Conservation (phyloP, 108 stramenopile species). For the Nitzschia palea region DNA sequence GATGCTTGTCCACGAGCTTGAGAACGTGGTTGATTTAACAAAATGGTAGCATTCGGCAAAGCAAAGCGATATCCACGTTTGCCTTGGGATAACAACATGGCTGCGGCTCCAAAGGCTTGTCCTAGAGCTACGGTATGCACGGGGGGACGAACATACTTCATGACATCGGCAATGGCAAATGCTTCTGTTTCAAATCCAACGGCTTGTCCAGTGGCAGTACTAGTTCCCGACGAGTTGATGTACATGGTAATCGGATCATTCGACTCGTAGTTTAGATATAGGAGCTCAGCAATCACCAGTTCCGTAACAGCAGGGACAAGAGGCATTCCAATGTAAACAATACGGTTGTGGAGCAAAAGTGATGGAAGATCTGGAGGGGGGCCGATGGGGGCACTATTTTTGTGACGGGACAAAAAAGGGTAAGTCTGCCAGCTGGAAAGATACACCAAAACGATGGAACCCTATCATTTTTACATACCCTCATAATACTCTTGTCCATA, state of each 20-base stretch:
- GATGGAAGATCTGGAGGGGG: slow-evolving; percentile 99
- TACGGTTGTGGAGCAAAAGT: slow-evolving; percentile 95
- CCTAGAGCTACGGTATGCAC: slow-evolving; percentile 97
- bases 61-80: slow-evolving; percentile 89
- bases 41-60: slow-evolving; percentile 95
- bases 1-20: slow-evolving; percentile 94
- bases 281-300: slow-evolving; percentile 93
- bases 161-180: slow-evolving; percentile 97
- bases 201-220: slow-evolving; percentile 84
- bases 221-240: slow-evolving; percentile 95
- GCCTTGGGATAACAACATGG: slow-evolving; percentile 94
- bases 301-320: slow-evolving; percentile 96
- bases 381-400: slow-evolving; percentile 36
- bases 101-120: slow-evolving; percentile 95
- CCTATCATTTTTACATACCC: too few species aligned
- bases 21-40: slow-evolving; percentile 93
- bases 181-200: slow-evolving; percentile 98
- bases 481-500: slow-evolving; percentile 62
- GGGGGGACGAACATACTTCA: slow-evolving; percentile 96
- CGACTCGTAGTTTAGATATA: slow-evolving; percentile 95
- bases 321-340: slow-evolving; percentile 99
- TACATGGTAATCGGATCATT: slow-evolving; percentile 94
- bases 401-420: background rate
- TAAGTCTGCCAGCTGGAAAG: background rate
- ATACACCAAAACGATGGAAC: background rate